phyloP scores from a whole-genome alignment of 306 rosid genomes.

The Fagus crenata region DNA sequence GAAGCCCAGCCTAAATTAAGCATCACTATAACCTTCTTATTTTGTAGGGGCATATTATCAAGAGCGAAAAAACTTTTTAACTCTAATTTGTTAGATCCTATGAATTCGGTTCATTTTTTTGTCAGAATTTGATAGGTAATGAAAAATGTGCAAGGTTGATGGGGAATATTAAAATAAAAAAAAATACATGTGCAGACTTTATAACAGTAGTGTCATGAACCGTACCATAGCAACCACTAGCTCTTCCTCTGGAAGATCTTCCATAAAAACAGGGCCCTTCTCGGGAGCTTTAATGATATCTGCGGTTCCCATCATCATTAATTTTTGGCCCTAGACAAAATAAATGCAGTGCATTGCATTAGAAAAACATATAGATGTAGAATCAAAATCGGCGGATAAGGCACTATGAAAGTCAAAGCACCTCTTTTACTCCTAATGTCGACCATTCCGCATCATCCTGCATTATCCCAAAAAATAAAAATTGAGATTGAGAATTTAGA shows the following conservation, averaged over 20 bases:
- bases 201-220: conserved; percentile 17
- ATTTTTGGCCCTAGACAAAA: conserved; percentile 80
- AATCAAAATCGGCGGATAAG: conserved; percentile 2
- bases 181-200: not conserved
- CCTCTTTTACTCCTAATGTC: conserved; percentile 77
- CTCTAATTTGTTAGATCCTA: not conserved
- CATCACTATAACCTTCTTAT: too few species aligned
- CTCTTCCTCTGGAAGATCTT: conserved; percentile 99
- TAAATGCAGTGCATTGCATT: conserved; percentile 19
- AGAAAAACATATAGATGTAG: conserved; percentile 5
- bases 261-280: conserved; percentile 84
- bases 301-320: conserved; percentile 99
- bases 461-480: conserved; percentile 23
- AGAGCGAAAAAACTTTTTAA: not conserved
- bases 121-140: not conserved
- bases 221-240: conserved; percentile 75
- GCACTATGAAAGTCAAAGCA: conserved; percentile 35
- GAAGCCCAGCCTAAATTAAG: not conserved
- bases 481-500: not conserved
- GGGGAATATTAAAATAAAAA: too few species aligned
- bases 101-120: not conserved
- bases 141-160: too few species aligned
- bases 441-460: conserved; percentile 98
- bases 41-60: too few species aligned
- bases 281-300: conserved; percentile 90